Base-by-base conservation (phyloP, 1,284 basidiomycete genomes). In the Puccinia hordei region DNA sequence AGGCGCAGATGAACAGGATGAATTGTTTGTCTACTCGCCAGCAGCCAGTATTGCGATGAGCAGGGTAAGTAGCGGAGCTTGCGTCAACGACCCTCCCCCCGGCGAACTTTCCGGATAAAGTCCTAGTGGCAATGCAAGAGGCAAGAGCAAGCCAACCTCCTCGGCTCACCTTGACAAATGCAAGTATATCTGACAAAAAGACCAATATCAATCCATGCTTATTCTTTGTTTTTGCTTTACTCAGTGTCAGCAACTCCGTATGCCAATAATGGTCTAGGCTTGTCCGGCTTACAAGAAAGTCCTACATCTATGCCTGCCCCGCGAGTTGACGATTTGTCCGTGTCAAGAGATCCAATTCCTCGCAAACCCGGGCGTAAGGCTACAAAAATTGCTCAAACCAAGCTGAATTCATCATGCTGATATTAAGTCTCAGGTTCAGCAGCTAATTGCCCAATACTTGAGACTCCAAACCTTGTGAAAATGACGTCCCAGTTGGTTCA, bases 351-450 rank as follows among this genome's bases (percentile, higher is more conserved):
- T 24, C n/a, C 68, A 44, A 46, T 51, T 46, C 41, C 57, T 51
- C 68, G 69, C n/a, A 73, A 72, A 65, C 53, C 78, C 53, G 78
- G 78, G 13, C 78, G 78, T 24, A 80, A 72, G 59, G 35, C 53
- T 35, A 80, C 57, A 12, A 80, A 80, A 66, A 65, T 46, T 22
- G 30, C 38, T 51, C 78, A 73, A 53, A 12, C 68, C 35, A 73
- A 71, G 46, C 33, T 35, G 24, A 38, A 38, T 33, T 65, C 49
- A 5, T 69, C 51, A 80, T 65, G 27, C 68, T 3, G 57, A 73
- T 27, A 69, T 80, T n/a, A 80, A 73, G 38, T 44, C 2, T 38
- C 57, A 72, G 46, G 68, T 80, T 63, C 59, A 63, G 22, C 68
- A 80, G 61, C 69, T 80, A 8, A 72, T 66, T 49, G 24, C 24